phyloP scores from a whole-genome alignment of 768 basidiomycete genomes.

The Naematelia aurantialba region DNA sequence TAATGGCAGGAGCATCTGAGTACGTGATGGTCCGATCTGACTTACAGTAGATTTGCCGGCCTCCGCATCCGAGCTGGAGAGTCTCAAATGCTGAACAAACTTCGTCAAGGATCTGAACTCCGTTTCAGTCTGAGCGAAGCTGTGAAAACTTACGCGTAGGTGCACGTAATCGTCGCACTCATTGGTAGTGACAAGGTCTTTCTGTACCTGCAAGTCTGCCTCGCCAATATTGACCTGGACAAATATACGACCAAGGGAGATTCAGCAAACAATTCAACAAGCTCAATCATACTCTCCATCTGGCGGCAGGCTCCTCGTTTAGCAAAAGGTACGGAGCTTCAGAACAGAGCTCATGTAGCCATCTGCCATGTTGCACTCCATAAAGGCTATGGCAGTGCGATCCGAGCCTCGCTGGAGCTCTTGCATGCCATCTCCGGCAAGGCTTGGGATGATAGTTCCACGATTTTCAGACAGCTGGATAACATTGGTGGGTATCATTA shows the following conservation, averaged over 20 bases:
- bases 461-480: slow-evolving; percentile 79
- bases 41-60: slow-evolving; percentile 29
- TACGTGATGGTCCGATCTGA: slow-evolving; percentile 11
- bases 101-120: slow-evolving; percentile 61
- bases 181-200: slow-evolving; percentile 65
- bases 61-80: slow-evolving; percentile 42
- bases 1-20: slow-evolving; percentile 32
- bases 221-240: slow-evolving; percentile 40
- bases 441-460: slow-evolving; percentile 85
- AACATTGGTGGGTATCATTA: slow-evolving; percentile 61
- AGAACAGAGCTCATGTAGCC: slow-evolving; percentile 53
- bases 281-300: slow-evolving; percentile 65
- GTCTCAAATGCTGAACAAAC: slow-evolving; percentile 20
- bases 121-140: slow-evolving; percentile 67
- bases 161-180: slow-evolving; percentile 5
- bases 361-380: slow-evolving; percentile 71
- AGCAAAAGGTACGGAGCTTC: slow-evolving; percentile 60
- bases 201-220: slow-evolving; percentile 68
- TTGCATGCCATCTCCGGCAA: slow-evolving; percentile 73
- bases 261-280: slow-evolving; percentile 54
- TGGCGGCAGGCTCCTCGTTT: slow-evolving; percentile 76
- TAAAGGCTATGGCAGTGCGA: slow-evolving; percentile 62
- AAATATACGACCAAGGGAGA: slow-evolving; percentile 66
- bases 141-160: slow-evolving; percentile 58
- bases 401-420: slow-evolving; percentile 74